Conservation (phyloP, 2,329 filamentous ascomycete species). For the Cladosporium sp. region DNA sequence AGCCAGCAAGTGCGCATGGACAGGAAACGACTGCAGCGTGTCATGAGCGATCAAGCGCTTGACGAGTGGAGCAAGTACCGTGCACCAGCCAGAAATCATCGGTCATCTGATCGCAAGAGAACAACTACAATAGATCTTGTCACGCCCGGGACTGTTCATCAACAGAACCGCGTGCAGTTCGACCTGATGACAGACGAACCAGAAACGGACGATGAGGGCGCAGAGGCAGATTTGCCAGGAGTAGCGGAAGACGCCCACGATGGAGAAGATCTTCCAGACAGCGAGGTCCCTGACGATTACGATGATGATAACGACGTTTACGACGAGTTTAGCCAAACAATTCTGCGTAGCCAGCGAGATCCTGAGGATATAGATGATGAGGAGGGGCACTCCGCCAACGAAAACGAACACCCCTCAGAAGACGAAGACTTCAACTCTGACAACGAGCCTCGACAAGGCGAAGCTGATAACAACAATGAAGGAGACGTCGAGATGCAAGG, state of each 20-base stretch:
- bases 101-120: constrained; percentile 16
- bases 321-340: constrained; percentile 37
- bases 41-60: constrained; percentile 22
- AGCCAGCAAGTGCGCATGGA: constrained; percentile 14
- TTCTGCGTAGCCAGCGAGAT: constrained; percentile 29
- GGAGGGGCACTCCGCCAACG: neutral
- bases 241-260: constrained; percentile 14
- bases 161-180: constrained; percentile 16
- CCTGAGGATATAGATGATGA: constrained; percentile 19
- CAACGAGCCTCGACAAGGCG: neutral
- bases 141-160: constrained; percentile 28
- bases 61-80: constrained; percentile 15
- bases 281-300: constrained; percentile 10
- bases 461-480: neutral
- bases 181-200: constrained; percentile 21
- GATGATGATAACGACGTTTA: constrained; percentile 26
- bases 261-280: constrained; percentile 14
- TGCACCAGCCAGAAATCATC: constrained; percentile 18
- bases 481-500: neutral
- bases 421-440: neutral
- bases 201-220: constrained; percentile 14
- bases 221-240: constrained; percentile 16
- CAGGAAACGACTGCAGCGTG: constrained; percentile 16
- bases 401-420: neutral
- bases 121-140: constrained; percentile 24